Evolutionary conservation across 1,284 basidiomycete species (phyloP), one percentile per base, ranked within the genome.

Genomic region (Baeospora myosura): DNA sequence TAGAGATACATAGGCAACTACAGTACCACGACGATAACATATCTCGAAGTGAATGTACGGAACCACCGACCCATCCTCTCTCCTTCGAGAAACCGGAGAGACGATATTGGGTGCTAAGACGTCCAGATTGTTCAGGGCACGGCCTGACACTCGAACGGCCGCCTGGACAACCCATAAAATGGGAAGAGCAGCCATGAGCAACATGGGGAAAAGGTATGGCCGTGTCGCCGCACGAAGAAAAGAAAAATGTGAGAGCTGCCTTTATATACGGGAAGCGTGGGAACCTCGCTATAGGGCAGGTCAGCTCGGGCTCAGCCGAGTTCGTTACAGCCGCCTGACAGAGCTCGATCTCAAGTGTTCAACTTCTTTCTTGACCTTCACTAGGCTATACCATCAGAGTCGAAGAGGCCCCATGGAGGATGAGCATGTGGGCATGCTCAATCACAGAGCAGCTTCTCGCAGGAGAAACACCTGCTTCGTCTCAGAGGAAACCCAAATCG

Each of bases 81-180:
- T 62, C 62, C 63, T 52, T 49, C 41, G 47, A 48, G 46, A 59
- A 51, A 52, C 41, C 56, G 63, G 68, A 69, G 67, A 67, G 59
- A 66, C 58, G 69, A 74, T 57, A 67, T 49, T 64, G 81, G 83
- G 84, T 86, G 40, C 83, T 87, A 55, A 86, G 84, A 87, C 70
- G 79, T 81, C 78, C 83, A 54, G 45, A 48, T 81, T 65, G 52
- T 52, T 87, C 82, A 71, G 68, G 66, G 69, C 84, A 82, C 81
- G 70, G 71, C 79, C 71, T 85, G 85, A 88, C 84, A 85, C 84
- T 88, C 84, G 60, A 86, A 87, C 82, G 62, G 70, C 80, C 72
- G 75, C 80, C 69, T 82, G 53, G 53, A 62, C 44, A 50, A 43
- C 52, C 58, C 58, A 52, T 41, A 46, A 52, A 52, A 32, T 34